A percentile compares a stretch with the other conserved stretches of the same genome.
Evolutionary conservation across 768 basidiomycete species (phyloP).

Genomic region (Collybia mongolica): DNA sequence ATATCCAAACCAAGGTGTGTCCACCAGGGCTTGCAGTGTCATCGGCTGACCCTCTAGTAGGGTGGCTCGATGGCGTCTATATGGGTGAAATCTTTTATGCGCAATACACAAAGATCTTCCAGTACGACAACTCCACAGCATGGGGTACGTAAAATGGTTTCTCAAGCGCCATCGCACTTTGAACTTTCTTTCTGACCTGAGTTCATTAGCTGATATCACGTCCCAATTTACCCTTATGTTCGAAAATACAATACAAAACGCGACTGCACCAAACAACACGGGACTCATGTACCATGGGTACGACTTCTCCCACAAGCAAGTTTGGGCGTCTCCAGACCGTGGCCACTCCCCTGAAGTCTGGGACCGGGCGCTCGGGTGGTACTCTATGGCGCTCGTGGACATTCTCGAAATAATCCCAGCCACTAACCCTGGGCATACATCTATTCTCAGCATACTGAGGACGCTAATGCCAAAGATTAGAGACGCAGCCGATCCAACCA

Average conservation of each 20-base stretch:
- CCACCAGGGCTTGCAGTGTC: not conserved
- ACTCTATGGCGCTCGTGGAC: conserved; percentile 48
- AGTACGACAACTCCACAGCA: conserved; percentile 33
- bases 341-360: conserved; percentile 50
- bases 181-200: not conserved
- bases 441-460: conserved; percentile 31
- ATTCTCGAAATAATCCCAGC: conserved; percentile 35
- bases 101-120: conserved; percentile 34
- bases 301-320: conserved; percentile 39
- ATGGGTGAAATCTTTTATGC: conserved; percentile 48
- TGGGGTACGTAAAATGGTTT: conserved; percentile 34
- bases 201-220: conserved; percentile 33
- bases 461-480: conserved; percentile 32
- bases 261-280: conserved; percentile 34
- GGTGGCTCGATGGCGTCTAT: conserved; percentile 46
- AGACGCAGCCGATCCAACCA: conserved; percentile 35
- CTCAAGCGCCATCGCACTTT: conserved; percentile 2
- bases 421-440: conserved; percentile 24
- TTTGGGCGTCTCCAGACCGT: conserved; percentile 44
- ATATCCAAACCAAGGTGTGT: conserved; percentile 41
- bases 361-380: conserved; percentile 50
- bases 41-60: conserved; percentile 16
- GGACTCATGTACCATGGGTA: conserved; percentile 50
- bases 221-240: conserved; percentile 43
- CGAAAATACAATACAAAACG: conserved; percentile 38